These are phyloP conservation scores for Naganishia albida DNA, from an alignment of 1,284 basidiomycete genomes.

Conservation along the genomic window DNA sequence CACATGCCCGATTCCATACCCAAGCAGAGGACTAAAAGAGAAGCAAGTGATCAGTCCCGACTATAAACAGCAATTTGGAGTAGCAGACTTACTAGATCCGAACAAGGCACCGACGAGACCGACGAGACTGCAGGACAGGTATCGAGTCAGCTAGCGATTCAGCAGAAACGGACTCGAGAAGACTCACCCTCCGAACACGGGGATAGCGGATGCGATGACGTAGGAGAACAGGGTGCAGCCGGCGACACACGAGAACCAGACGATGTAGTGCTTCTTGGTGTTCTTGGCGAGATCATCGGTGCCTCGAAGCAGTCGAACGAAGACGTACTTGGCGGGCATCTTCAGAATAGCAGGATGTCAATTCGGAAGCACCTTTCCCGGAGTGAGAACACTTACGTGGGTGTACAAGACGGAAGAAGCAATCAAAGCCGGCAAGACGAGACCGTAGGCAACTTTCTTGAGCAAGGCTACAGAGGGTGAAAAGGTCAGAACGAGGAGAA, in stretches of 20 bases:
- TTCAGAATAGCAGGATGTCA: not conserved
- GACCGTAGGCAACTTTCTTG: slow-evolving; percentile 48
- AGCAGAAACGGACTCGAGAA: not conserved
- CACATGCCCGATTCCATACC: slow-evolving; percentile 40
- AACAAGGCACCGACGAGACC: slow-evolving; percentile 45
- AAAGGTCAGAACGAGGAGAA: not conserved
- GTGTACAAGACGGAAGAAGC: slow-evolving; percentile 42
- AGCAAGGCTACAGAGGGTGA: slow-evolving; percentile 24
- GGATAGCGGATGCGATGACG: slow-evolving; percentile 39
- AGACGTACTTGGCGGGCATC: slow-evolving; percentile 43
- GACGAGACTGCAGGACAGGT: slow-evolving; percentile 41
- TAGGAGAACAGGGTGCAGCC: slow-evolving; percentile 39
- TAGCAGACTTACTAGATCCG: slow-evolving; percentile 18
- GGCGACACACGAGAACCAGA: slow-evolving; percentile 40
- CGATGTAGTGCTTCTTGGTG: slow-evolving; percentile 41
- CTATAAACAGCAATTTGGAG: not conserved
- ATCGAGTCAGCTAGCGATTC: slow-evolving; percentile 36
- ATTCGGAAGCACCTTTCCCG: not conserved
- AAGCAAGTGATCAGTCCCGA: too few species aligned
- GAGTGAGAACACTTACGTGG: slow-evolving; percentile 33
- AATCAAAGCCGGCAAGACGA: slow-evolving; percentile 48
- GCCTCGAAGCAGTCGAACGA: slow-evolving; percentile 42
- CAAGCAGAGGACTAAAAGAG: slow-evolving; percentile 38
- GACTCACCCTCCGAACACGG: slow-evolving; percentile 10
- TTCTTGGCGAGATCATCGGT: slow-evolving; percentile 41